Evolutionary conservation across 1,284 basidiomycete species (phyloP), one percentile per base, ranked within the genome.

Genomic region (Leucoagaricus sp.): DNA sequence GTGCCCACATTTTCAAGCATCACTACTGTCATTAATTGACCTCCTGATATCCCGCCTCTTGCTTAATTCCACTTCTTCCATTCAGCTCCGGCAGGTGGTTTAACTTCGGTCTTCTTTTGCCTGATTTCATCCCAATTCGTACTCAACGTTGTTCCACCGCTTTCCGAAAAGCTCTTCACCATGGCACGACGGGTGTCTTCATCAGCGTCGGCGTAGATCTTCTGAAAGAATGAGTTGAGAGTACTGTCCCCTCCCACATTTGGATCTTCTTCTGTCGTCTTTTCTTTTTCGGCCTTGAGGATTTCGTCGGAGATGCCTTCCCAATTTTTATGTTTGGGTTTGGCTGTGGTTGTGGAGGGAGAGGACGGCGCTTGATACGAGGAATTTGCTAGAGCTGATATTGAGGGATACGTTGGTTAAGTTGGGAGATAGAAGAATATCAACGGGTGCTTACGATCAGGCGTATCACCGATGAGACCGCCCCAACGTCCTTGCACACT

Each of bases 91-190:
- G 83, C 67, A 48, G 93, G 94, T 1, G 94, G 91, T 69, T 91
- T 89, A 29, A 93, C 86, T 31, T 85, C 81, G 1, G 91, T 85
- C 42, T 68, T 73, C 28, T 67, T 80, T 75, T 90, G 90, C 61
- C 74, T 78, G 7, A 97, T 93, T 61, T 93, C 91, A 4, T 84
- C 83, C 95, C 95, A 98, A 71, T 97, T 94, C 0, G 95, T 98
- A 74, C 91, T 94, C 44, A 98, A 78, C 0, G 93, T 88, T 7
- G 95, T 98, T 2, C 95, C 94, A 6, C 93, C 93, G 63, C 90
- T 93, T 76, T 96, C 94, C 57, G 83, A 81, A 69, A 92, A 97
- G 69, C 92, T 94, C 82, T 98, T 98, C 85, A 97, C 86, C 94
- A 98, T 98, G 0, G 95, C 96, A 38, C 87, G 82, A 65, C 80